phyloP scores from a whole-genome alignment of 169 alveolate genomes.

The Plasmodium chabaudi region DNA sequence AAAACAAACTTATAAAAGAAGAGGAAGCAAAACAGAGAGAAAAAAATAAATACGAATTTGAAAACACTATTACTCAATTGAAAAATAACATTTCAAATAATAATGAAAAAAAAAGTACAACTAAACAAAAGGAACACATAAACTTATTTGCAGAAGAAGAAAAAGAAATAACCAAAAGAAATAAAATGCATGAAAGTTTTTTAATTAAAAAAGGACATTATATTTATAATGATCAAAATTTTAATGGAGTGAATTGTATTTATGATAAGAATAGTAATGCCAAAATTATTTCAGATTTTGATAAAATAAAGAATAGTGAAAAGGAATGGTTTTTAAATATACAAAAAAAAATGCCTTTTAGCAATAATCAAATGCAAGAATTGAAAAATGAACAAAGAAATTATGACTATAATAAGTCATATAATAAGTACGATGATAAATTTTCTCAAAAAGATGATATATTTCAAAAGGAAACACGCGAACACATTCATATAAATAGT shows the following conservation, averaged over 20 bases:
- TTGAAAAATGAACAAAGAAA: background rate
- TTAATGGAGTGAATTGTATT: conserved; percentile 44
- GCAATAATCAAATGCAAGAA: background rate
- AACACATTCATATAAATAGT: background rate
- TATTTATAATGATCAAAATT: conserved; percentile 42
- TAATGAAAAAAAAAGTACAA: conserved; percentile 1
- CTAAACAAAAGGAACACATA: conserved; percentile 19
- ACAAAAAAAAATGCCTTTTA: conserved; percentile 12
- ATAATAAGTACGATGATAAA: conserved; percentile 6
- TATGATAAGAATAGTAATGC: conserved; percentile 65
- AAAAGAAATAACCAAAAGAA: conserved; percentile 60
- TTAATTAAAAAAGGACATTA: conserved; percentile 73
- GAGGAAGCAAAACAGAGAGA: conserved; percentile 52
- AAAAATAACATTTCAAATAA: conserved; percentile 30
- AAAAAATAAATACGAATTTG: conserved; percentile 45
- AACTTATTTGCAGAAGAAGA: conserved; percentile 66
- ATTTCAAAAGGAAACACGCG: conserved; percentile 15
- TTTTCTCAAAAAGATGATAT: background rate
- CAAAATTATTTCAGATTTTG: conserved; percentile 56
- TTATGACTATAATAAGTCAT: background rate
- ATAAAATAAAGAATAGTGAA: conserved; percentile 42
- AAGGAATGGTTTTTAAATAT: conserved; percentile 40
- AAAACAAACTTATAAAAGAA: conserved; percentile 67
- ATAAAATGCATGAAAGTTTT: conserved; percentile 70
- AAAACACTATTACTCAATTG: conserved; percentile 3